Base-by-base conservation (phyloP, 805 yeast species). In the Wickerhamiella parazyma region DNA sequence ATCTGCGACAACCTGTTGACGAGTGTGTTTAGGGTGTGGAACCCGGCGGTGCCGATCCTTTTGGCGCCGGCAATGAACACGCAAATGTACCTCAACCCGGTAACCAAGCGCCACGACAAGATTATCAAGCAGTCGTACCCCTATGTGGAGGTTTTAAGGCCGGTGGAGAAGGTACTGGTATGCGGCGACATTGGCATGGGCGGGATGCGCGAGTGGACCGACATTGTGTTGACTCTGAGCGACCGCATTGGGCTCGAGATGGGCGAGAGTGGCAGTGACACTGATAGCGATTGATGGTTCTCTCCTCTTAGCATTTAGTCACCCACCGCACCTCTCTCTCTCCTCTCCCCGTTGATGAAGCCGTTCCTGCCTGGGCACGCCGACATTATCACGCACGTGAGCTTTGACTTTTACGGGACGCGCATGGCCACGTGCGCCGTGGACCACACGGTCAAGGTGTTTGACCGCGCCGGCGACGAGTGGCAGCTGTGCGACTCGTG, bases 141-240 rank as follows among this genome's bases (percentile, higher is more conserved):
- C n/a, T 87, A 87, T 82, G 78, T 89, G 42, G 91, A 85, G 50
- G 76, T 89, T 11, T 70, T 91, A 54, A 79, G 76, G 62, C 98
- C 98, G 0, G 85, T 86, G n/a, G 98, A 89, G 58, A 89, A 89
- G 61, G 94, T 89, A 7, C 73, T 82, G 58, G 84, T 83, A 22
- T 85, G 91, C 66, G 97, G 98, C 49, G 97, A 91, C 58, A 86
- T 89, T 45, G 97, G 97, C 11, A 80, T 89, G 86, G 98, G 98
- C 35, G 98, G 97, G 41, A 89, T 89, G 98, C 77, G 89, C 72
- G 97, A 91, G 57, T 85, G 93, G 76, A 78, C 84, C 51, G 96
- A 87, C 56, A 78, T 91, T 51, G 95, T 86, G n/a, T 94, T 85
- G 57, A 76, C 77, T 50, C 68, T 86, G 41, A 89, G 80, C 12